A percentile compares a stretch with the other conserved stretches of the same genome.
These are phyloP conservation scores for Mycena capillaripes DNA, from an alignment of 768 basidiomycete species.

Conservation along the genomic window DNA sequence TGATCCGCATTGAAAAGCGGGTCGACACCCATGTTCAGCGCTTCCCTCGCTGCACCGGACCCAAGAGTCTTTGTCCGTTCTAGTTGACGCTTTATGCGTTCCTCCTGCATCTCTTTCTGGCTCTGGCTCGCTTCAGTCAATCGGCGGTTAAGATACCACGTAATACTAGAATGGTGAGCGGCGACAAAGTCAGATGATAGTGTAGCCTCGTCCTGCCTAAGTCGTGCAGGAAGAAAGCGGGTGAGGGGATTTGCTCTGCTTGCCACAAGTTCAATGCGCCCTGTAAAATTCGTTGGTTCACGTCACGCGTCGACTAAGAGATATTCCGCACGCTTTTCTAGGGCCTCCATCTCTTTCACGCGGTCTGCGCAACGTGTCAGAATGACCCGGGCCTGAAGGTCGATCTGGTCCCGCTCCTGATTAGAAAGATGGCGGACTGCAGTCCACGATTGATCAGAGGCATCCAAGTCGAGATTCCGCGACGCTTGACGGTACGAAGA, in stretches of 20 bases:
- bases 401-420: slow-evolving; percentile 95
- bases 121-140: slow-evolving; percentile 84
- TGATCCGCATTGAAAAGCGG: slow-evolving; percentile 38
- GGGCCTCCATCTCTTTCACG: slow-evolving; percentile 87
- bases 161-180: slow-evolving; percentile 94
- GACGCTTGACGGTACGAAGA: slow-evolving; percentile 65
- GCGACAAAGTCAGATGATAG: slow-evolving; percentile 79
- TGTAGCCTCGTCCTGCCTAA: slow-evolving; percentile 69
- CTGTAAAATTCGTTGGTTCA: slow-evolving; percentile 52
- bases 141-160: slow-evolving; percentile 89
- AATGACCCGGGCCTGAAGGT: slow-evolving; percentile 90
- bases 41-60: slow-evolving; percentile 79
- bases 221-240: slow-evolving; percentile 78
- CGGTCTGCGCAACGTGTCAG: slow-evolving; percentile 88
- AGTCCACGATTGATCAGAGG: slow-evolving; percentile 68
- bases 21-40: slow-evolving; percentile 57
- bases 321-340: slow-evolving; percentile 85
- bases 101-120: slow-evolving; percentile 94
- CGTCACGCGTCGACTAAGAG: slow-evolving; percentile 26
- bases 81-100: slow-evolving; percentile 88
- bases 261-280: slow-evolving; percentile 75
- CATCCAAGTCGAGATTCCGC: slow-evolving; percentile 69
- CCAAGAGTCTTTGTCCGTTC: slow-evolving; percentile 90
- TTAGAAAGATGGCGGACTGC: slow-evolving; percentile 83
- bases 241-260: slow-evolving; percentile 75